A percentile compares a stretch with the other conserved stretches of the same genome.
These are phyloP conservation scores for Penicillium crystallinum DNA, from an alignment of 495 filamentous ascomycete genomes.

Conservation along the genomic window DNA sequence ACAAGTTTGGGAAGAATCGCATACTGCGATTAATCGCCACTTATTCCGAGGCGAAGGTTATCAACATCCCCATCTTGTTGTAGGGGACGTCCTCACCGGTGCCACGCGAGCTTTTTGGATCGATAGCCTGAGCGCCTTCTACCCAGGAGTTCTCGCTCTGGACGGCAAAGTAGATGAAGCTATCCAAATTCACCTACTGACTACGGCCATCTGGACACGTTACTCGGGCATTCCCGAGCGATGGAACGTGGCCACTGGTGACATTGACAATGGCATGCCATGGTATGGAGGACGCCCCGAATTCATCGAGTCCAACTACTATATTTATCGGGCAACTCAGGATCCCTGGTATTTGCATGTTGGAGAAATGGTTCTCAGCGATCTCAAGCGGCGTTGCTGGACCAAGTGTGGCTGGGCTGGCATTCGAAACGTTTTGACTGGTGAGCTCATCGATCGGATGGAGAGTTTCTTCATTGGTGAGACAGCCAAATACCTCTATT, in stretches of 20 bases:
- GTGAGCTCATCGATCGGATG: slow-evolving; percentile 91
- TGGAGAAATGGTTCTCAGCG: slow-evolving; percentile 89
- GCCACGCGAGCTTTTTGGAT: slow-evolving; percentile 82
- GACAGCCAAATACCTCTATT: slow-evolving; percentile 89
- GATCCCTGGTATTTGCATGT: slow-evolving; percentile 96
- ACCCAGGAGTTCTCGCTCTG: slow-evolving; percentile 82
- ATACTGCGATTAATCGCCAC: slow-evolving; percentile 81
- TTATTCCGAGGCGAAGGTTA: slow-evolving; percentile 60
- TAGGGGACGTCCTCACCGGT: slow-evolving; percentile 82
- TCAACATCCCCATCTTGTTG: slow-evolving; percentile 86
- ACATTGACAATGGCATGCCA: slow-evolving; percentile 77
- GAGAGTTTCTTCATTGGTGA: slow-evolving; percentile 98
- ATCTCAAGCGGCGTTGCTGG: slow-evolving; percentile 88
- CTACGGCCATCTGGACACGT: slow-evolving; percentile 88
- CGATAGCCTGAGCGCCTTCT: slow-evolving; percentile 91
- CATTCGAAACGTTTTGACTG: slow-evolving; percentile 84
- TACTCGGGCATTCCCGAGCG: slow-evolving; percentile 90
- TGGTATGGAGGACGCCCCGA: slow-evolving; percentile 97
- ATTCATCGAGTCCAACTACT: slow-evolving; percentile 93
- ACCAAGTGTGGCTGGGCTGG: slow-evolving; percentile 93
- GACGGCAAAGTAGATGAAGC: slow-evolving; percentile 89
- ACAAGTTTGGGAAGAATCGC: slow-evolving; percentile 78
- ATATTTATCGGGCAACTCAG: slow-evolving; percentile 85
- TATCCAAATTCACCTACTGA: slow-evolving; percentile 78
- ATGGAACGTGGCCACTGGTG: slow-evolving; percentile 82